Base-by-base conservation (phyloP, 306 rosid species). In the Prunus kanzakura region DNA sequence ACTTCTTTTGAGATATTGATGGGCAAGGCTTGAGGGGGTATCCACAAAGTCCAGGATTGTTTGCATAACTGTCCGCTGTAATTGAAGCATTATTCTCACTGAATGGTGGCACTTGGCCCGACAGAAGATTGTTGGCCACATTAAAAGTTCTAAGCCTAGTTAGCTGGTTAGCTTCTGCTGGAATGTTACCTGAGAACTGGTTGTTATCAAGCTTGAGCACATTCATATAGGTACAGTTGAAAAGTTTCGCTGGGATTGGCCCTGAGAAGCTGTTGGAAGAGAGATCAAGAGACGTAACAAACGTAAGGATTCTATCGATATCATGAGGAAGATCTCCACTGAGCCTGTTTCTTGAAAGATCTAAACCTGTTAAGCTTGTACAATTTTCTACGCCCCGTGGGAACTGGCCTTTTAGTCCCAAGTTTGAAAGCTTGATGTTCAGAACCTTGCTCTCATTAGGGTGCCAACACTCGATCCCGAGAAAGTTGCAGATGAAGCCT, bases 391-490 rank as follows among this genome's bases (percentile, higher is more conserved):
- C 52, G 19, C 61, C 86, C 0, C 10, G 64, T 13, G 97, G 98
- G 81, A 93, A 89, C 69, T 62, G 77, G 23, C 97, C 98, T 79
- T 81, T 86, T 55, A 93, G 97, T 62, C 97, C 97, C 90, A 86
- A 84, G 62, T 84, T 87, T 0, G 90, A 80, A 66, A 93, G 82
- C 62, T 55, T 77, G 54, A 93, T 85, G 64, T 89, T 93, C 38
- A 91, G 64, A 55, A 93, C 97, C 73, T 45, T 87, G 76, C 87
- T 88, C 84, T 93, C 98, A 62, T 87, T 88, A 72, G 94, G 93
- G 82, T 93, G 96, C 98, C 98, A 93, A 82, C 98, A 93, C 52
- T 91, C 88, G 11, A 93, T 77, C 60, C 98, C 98, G 11, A 30
- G 69, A 76, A 93, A 93, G 80, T 62, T 85, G 71, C 98, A 91